Conservation (phyloP, 148 eudicot species). For the Limonium bicolor region DNA sequence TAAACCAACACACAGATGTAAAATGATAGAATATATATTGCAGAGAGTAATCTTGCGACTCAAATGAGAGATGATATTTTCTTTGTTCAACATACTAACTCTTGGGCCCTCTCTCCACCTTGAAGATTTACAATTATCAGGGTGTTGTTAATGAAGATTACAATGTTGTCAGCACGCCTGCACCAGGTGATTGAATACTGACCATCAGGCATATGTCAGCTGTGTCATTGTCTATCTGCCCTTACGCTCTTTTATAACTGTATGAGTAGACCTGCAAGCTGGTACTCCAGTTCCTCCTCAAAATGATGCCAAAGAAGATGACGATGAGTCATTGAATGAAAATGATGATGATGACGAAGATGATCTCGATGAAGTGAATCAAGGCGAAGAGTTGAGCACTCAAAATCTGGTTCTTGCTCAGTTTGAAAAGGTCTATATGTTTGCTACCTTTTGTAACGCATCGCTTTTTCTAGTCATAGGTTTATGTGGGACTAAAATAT, state of each 20-base stretch:
- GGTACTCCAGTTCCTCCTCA: conserved; percentile 53
- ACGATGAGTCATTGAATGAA: conserved; percentile 63
- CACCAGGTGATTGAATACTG: conserved; percentile 80
- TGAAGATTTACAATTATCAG: conserved; percentile 87
- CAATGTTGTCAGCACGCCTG: conserved; percentile 70
- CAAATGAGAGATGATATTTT: neutral
- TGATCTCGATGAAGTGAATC: conserved; percentile 68
- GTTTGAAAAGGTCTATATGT: conserved; percentile 95
- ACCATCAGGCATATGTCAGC: too few species aligned
- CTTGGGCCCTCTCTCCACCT: conserved; percentile 6
- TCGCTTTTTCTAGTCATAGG: neutral
- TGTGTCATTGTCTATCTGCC: neutral
- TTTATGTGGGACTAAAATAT: neutral
- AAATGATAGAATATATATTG: too few species aligned
- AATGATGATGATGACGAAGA: conserved; percentile 83
- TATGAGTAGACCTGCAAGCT: conserved; percentile 43
- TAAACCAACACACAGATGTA: too few species aligned
- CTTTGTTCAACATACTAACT: conserved; percentile 4
- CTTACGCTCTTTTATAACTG: neutral
- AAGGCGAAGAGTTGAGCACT: conserved; percentile 77
- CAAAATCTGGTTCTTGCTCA: conserved; percentile 81
- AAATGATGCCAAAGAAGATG: conserved; percentile 57
- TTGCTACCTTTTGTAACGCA: too few species aligned
- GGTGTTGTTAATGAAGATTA: conserved; percentile 81
- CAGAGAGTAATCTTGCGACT: neutral